Evolutionary conservation across 1,284 basidiomycete species (phyloP).

Genomic region (Leccinum subfulvum): DNA sequence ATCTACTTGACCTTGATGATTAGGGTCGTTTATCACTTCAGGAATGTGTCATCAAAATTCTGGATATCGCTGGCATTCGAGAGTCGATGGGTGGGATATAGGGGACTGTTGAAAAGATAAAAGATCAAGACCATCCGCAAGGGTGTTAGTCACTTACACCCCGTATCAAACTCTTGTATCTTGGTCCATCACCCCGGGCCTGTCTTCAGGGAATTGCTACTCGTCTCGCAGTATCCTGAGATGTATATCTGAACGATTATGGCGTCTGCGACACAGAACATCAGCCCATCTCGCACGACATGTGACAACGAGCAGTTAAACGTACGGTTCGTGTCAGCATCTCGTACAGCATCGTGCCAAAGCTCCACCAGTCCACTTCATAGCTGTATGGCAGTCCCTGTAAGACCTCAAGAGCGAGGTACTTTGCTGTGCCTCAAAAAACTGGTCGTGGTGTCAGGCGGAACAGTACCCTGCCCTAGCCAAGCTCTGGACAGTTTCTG

Average conservation of each 20-base stretch:
- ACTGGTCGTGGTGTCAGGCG: slow-evolving; percentile 70
- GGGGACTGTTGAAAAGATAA: slow-evolving; percentile 60
- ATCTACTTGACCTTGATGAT: slow-evolving; percentile 57
- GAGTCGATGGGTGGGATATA: slow-evolving; percentile 95
- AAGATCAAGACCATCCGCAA: slow-evolving; percentile 5
- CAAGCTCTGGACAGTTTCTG: slow-evolving; percentile 52
- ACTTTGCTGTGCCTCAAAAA: slow-evolving; percentile 91
- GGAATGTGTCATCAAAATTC: slow-evolving; percentile 96
- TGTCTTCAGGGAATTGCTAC: slow-evolving; percentile 84
- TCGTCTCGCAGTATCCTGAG: slow-evolving; percentile 86
- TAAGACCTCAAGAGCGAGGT: slow-evolving; percentile 92
- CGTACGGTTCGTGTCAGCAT: slow-evolving; percentile 88
- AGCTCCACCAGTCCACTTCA: slow-evolving; percentile 97
- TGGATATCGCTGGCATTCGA: slow-evolving; percentile 93
- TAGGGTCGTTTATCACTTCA: slow-evolving; percentile 78
- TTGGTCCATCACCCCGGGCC: slow-evolving; percentile 72
- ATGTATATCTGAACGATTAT: slow-evolving; percentile 93
- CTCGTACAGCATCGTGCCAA: slow-evolving; percentile 96
- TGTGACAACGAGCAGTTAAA: slow-evolving; percentile 24
- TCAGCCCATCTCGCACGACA: slow-evolving; percentile 17
- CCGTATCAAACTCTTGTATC: slow-evolving; percentile 95
- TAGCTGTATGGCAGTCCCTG: slow-evolving; percentile 89
- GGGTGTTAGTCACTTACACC: slow-evolving; percentile 58
- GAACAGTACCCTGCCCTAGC: slow-evolving; percentile 49
- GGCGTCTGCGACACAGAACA: slow-evolving; percentile 63